These are phyloP conservation scores for Juglanconis juglandina DNA, from an alignment of 2,329 filamentous ascomycete genomes.

Conservation along the genomic window DNA sequence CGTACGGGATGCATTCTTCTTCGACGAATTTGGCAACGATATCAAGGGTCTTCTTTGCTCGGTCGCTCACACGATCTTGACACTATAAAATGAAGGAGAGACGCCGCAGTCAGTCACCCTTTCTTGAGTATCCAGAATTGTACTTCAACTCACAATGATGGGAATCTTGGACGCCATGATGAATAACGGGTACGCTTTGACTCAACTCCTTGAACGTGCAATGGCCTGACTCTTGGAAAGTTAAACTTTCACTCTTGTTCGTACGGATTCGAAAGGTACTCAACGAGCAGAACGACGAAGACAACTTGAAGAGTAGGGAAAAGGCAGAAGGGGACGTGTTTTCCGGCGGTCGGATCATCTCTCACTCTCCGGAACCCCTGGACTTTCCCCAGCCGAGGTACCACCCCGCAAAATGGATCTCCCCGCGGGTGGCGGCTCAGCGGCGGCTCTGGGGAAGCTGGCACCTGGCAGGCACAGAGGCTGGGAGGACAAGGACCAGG, in stretches of 20 bases:
- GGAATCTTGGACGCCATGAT: conserved; percentile 25
- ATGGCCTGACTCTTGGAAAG: background rate
- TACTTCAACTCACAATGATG: conserved; percentile 22
- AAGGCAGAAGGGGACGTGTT: background rate
- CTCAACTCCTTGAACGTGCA: background rate
- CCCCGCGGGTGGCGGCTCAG: background rate
- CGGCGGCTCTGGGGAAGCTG: background rate
- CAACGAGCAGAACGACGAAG: no score
- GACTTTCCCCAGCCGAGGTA: conserved; percentile 1
- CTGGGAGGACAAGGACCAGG: background rate
- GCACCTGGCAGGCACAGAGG: no score
- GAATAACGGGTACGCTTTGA: background rate
- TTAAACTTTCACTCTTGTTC: no score
- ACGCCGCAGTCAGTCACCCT: conserved; percentile 11
- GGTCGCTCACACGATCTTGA: conserved; percentile 68
- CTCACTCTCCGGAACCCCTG: background rate
- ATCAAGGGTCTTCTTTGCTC: conserved; percentile 80
- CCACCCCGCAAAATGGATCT: background rate
- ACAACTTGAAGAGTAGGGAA: background rate
- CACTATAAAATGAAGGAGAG: conserved; percentile 32
- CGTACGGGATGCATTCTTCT: conserved; percentile 83
- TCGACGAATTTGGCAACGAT: conserved; percentile 93
- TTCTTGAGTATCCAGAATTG: background rate
- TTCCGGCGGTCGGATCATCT: background rate
- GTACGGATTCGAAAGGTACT: no score